phyloP scores from a whole-genome alignment of 164 flowering plant genomes.

The Chimonanthus salicifolius region DNA sequence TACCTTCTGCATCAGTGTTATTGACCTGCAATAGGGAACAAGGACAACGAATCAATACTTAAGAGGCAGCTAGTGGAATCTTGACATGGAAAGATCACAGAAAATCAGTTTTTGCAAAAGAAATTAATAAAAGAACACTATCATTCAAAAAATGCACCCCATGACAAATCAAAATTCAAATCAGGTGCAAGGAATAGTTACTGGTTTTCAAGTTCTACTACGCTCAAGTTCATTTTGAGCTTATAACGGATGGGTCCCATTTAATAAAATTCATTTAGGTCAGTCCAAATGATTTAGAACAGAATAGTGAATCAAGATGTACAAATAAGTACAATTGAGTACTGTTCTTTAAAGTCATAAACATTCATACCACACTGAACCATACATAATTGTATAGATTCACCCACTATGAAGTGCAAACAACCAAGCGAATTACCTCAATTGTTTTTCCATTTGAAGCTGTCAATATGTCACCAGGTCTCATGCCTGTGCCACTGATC shows the following conservation, averaged over 20 bases:
- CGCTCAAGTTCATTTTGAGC: neutral
- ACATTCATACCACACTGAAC: too few species aligned
- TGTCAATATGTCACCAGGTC: conserved; percentile 85
- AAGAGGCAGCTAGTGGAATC: neutral
- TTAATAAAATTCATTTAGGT: neutral
- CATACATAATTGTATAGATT: too few species aligned
- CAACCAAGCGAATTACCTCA: conserved; percentile 44
- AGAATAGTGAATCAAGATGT: too few species aligned
- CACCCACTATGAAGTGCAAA: too few species aligned
- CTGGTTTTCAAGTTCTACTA: neutral
- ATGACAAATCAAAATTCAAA: neutral
- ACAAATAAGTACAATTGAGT: neutral
- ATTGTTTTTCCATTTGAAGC: conserved; percentile 96
- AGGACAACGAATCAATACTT: neutral
- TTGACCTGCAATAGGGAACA: conserved; percentile 55
- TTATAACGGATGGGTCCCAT: neutral
- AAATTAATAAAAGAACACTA: neutral
- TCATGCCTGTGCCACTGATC: conserved; percentile 97
- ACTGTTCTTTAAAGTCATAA: neutral
- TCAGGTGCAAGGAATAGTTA: neutral
- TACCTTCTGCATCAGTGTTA: conserved; percentile 97
- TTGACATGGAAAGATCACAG: neutral
- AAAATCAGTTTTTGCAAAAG: neutral
- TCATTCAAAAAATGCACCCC: neutral
- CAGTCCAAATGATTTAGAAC: too few species aligned